Evolutionary conservation across 2,329 filamentous ascomycete genomes (phyloP).

Genomic region (Aspergillus thermomutatus): DNA sequence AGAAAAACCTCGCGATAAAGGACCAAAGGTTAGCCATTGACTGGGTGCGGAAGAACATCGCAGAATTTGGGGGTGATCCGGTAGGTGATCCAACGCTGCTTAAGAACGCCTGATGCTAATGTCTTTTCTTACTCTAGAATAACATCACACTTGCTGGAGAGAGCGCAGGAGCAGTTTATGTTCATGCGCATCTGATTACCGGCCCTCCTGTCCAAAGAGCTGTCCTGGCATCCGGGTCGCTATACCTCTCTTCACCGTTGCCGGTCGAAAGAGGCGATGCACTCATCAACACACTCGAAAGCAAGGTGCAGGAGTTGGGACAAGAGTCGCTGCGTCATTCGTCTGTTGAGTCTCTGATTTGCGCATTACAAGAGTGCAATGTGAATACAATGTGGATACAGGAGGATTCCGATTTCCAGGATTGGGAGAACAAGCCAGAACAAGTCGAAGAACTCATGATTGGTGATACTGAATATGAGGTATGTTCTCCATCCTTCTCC

Average conservation of each 20-base stretch:
- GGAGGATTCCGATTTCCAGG: constrained; percentile 32
- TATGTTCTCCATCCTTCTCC: constrained; percentile 9
- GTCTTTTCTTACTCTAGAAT: constrained; percentile 17
- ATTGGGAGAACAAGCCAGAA: constrained; percentile 37
- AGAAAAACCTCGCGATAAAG: constrained; percentile 41
- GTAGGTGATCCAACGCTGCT: constrained; percentile 15
- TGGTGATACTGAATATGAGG: constrained; percentile 45
- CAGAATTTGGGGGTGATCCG: constrained; percentile 40
- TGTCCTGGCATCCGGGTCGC: constrained; percentile 42
- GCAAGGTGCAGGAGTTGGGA: constrained; percentile 24
- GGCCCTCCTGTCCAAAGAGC: constrained; percentile 32
- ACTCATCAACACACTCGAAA: constrained; percentile 28
- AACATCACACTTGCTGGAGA: constrained; percentile 46
- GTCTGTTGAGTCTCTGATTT: constrained; percentile 28
- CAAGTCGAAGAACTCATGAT: constrained; percentile 38
- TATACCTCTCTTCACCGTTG: constrained; percentile 44
- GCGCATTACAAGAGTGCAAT: constrained; percentile 34
- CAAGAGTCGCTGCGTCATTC: constrained; percentile 29
- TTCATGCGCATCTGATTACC: constrained; percentile 41
- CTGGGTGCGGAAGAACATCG: constrained; percentile 41
- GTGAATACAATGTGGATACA: constrained; percentile 45
- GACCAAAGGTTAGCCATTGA: constrained; percentile 33
- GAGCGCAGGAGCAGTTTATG: constrained; percentile 47
- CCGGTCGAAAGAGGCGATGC: constrained; percentile 31
- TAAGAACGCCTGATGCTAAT: neutral